These are phyloP conservation scores for Lactifluus rugatus DNA, from an alignment of 768 basidiomycete genomes.

Conservation along the genomic window DNA sequence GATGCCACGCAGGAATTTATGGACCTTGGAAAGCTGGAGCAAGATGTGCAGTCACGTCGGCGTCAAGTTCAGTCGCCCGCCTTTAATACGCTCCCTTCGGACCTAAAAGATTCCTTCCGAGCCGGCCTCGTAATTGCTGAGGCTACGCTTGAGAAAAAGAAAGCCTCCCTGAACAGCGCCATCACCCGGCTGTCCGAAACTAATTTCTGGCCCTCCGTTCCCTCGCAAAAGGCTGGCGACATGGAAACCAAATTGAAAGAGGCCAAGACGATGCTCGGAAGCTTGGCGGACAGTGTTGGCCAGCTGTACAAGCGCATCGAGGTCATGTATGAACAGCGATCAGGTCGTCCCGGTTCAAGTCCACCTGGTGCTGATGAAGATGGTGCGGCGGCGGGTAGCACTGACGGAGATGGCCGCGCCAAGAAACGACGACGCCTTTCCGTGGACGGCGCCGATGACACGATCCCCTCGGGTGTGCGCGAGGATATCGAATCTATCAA, in stretches of 20 bases:
- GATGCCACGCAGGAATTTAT: constrained; percentile 16
- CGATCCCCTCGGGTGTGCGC: neutral
- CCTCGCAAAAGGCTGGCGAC: constrained; percentile 21
- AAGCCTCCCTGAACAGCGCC: constrained; percentile 26
- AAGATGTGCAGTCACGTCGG: constrained; percentile 22
- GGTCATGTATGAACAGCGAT: neutral
- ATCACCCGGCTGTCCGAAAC: constrained; percentile 27
- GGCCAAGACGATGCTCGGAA: constrained; percentile 25
- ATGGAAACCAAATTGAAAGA: constrained; percentile 21
- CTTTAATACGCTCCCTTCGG: constrained; percentile 23
- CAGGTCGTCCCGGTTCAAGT: neutral
- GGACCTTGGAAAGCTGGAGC: constrained; percentile 9
- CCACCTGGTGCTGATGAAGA: neutral
- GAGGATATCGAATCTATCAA: constrained; percentile 8
- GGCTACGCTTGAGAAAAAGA: constrained; percentile 24
- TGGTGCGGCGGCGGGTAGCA: neutral
- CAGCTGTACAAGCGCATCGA: constrained; percentile 16
- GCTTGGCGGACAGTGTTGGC: constrained; percentile 24
- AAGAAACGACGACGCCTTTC: constrained; percentile 11
- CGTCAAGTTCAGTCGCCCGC: constrained; percentile 21
- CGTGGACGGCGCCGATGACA: neutral
- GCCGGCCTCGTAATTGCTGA: constrained; percentile 23
- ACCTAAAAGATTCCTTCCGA: constrained; percentile 22
- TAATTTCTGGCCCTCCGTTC: constrained; percentile 34
- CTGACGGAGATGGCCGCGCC: neutral